Base-by-base conservation (phyloP, 192 early-diverging fungal genomes). In the Chytriomyces sp. region DNA sequence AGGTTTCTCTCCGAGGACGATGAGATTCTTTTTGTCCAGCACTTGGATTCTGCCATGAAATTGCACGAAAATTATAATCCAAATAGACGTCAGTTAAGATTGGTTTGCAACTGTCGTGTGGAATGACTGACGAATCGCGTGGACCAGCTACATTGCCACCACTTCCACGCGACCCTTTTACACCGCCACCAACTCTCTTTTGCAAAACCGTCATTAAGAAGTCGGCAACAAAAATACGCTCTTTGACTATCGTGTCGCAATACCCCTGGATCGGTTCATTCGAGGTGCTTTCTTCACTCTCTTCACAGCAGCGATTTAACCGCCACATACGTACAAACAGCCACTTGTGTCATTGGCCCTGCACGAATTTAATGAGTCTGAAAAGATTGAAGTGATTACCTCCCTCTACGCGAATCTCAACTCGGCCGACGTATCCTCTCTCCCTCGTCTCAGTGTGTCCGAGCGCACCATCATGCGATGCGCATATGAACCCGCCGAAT, bases 311-410 rank as follows among this genome's bases (percentile, higher is more conserved):
- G 26, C 19, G 17, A 72, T 19, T 59, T 30, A 32, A 14, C 33
- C 6, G 30, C 61, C 60, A 32, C 25, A 72, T 5, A 30, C 37
- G n/a, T n/a, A n/a, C n/a, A n/a, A n/a, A n/a, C 83, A 96, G 89
- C 94, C 95, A 5, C 86, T 95, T 10, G 78, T 98, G 30, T 83
- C 95, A 66, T 81, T 95, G 65, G 95, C 95, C 0, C 84, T 98
- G 62, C 94, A 98, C 75, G 92, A 93, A 68, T 98, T 95, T 78
- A 94, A 95, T 77, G 83, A 86, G 53, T 82, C 82, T 53, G 92
- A 92, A 26, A 85, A 87, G 1, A 81, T 91, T 31, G 87, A 85
- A 53, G 89, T 92, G 33, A 78, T 98, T 5, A 91, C 87, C 41
- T 83, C 90, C 36, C 81, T 98, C 6, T 96, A 90, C 77, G 81